Percentiles rank a stretch among this genome's conserved stretches.
Evolutionary conservation across 441 rosid species (phyloP).

Genomic region (Metrosideros polymorpha): DNA sequence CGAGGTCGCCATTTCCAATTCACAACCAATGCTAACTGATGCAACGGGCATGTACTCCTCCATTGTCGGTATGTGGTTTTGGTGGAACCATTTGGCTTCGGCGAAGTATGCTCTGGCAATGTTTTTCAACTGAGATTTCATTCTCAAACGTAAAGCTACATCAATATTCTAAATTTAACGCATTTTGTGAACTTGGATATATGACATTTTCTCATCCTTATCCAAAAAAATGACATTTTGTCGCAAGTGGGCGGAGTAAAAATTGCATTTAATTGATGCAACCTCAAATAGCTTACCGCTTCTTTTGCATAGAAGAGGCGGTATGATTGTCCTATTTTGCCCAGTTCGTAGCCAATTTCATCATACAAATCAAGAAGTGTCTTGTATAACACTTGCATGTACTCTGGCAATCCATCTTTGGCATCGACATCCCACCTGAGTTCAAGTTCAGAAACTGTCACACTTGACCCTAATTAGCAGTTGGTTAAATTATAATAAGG

Average conservation of each 20-base stretch:
- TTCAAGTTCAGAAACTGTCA: not conserved
- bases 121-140: not conserved
- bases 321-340: not conserved
- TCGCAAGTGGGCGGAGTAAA: not conserved
- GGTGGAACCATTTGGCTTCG: not conserved
- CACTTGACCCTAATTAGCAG: not conserved
- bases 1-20: not conserved
- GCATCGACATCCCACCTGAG: conserved; percentile 23
- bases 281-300: conserved; percentile 1
- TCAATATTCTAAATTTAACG: not conserved
- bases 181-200: not conserved
- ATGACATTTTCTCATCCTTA: not conserved
- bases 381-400: conserved; percentile 2
- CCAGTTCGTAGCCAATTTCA: conserved; percentile 1
- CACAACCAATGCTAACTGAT: not conserved
- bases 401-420: conserved; percentile 14
- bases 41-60: not conserved
- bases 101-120: not conserved
- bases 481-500: not conserved
- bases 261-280: not conserved
- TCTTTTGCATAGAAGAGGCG: conserved; percentile 7
- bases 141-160: not conserved
- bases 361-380: not conserved
- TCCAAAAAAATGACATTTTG: not conserved
- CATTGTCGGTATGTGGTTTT: not conserved